These are phyloP conservation scores for Gnomoniopsis smithogilvyi DNA, from an alignment of 2,329 filamentous ascomycete genomes.

Conservation along the genomic window DNA sequence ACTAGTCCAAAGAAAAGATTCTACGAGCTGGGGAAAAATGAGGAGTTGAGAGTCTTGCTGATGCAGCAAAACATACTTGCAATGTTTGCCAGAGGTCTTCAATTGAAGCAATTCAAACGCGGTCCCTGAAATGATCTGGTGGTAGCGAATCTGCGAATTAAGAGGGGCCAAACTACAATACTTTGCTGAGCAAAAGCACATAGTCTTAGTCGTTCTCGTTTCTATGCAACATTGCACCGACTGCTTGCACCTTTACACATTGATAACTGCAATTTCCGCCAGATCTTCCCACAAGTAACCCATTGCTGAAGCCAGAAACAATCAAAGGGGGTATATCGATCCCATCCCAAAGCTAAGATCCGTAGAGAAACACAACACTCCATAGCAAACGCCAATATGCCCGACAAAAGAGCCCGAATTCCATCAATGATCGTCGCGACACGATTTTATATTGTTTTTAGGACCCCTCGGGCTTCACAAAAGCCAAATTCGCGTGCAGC, in stretches of 20 bases:
- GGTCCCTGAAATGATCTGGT: too few species aligned
- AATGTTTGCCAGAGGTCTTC: too few species aligned
- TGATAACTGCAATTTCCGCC: neutral
- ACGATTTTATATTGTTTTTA: neutral
- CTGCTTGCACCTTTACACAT: neutral
- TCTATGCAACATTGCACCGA: neutral
- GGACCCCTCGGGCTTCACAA: conserved; percentile 2
- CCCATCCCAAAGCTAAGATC: neutral
- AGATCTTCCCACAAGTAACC: neutral
- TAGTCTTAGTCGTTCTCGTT: too few species aligned
- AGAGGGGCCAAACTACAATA: too few species aligned
- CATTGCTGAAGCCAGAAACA: neutral
- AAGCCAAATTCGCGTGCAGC: conserved; percentile 17
- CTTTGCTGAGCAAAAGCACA: too few species aligned
- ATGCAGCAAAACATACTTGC: too few species aligned
- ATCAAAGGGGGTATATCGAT: conserved; percentile 2
- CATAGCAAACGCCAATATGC: conserved; percentile 1
- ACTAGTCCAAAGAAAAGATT: too few species aligned
- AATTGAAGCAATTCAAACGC: too few species aligned
- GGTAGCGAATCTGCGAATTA: too few species aligned
- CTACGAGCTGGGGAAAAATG: too few species aligned
- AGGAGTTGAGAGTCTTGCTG: too few species aligned
- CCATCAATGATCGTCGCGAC: neutral
- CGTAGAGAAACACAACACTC: neutral
- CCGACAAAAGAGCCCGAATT: neutral